phyloP scores from a whole-genome alignment of 768 basidiomycete genomes.

The Mycena galopus region DNA sequence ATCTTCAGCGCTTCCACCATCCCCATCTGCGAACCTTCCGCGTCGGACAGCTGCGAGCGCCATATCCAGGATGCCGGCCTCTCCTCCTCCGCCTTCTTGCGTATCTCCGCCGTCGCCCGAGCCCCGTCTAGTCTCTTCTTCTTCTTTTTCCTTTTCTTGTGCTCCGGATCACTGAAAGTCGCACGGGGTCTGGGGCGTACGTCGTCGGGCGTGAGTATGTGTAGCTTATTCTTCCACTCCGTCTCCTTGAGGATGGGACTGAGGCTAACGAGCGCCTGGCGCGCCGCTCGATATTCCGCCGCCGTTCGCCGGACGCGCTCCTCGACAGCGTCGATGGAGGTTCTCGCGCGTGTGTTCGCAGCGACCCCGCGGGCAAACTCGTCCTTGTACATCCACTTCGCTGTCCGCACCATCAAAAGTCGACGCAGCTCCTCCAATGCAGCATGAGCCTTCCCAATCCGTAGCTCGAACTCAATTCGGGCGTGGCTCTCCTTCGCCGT shows the following conservation, averaged over 20 bases:
- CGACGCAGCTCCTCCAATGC: not conserved
- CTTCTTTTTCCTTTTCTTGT: not conserved
- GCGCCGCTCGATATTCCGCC: not conserved
- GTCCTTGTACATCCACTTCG: not conserved
- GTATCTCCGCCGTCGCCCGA: not conserved
- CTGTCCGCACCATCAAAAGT: not conserved
- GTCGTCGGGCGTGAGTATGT: slow-evolving; percentile 25
- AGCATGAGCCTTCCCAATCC: not conserved
- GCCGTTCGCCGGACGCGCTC: not conserved
- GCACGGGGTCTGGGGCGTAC: slow-evolving; percentile 35
- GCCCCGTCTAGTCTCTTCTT: not conserved
- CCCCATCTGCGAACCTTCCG: too few species aligned
- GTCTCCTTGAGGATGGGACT: not conserved
- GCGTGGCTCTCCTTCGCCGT: slow-evolving; percentile 1
- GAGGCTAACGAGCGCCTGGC: not conserved
- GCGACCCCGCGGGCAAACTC: too few species aligned
- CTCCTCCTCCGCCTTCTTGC: not conserved
- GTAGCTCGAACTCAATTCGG: not conserved
- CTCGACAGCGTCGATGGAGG: not conserved
- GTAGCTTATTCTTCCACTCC: slow-evolving; percentile 33
- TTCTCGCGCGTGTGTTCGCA: not conserved
- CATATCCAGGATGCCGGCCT: too few species aligned
- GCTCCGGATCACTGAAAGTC: not conserved
- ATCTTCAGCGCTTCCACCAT: too few species aligned
- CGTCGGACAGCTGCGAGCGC: too few species aligned